Base-by-base conservation (phyloP, 768 basidiomycete species). In the Rhizopogon sp. region DNA sequence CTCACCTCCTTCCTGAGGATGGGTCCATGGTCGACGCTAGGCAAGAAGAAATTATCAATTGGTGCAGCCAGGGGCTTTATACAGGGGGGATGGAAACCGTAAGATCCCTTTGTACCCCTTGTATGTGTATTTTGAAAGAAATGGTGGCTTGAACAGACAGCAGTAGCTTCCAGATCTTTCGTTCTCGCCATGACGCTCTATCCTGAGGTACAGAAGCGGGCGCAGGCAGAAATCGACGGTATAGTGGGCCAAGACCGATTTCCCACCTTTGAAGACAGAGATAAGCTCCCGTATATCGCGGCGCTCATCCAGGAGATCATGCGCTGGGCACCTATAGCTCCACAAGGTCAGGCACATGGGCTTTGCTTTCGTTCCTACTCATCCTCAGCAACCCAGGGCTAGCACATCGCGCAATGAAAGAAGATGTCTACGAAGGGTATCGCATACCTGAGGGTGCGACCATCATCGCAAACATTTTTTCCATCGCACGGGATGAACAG, bases 121-220 rank as follows among this genome's bases (percentile, higher is more conserved):
- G 1, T 6, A 5, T 43, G 29, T 43, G 22, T 22, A 9, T 43
- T 37, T n/a, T 37, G 6, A 39, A 17, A 28, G 3, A 25, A 39
- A 41, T 11, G 3, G 17, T 29, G 17, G 22, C 6, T 31, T 53
- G n/a, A 1, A 1, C 6, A 56, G 40, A 39, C 6, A 1, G 16
- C 28, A n/a, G 8, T 44, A 43, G 28, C 28, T 20, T 6, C 39
- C 6, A 29, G 8, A 29, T 39, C 25, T 7, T 62, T 64, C 41
- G 57, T 57, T 20, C 64, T 69, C 16, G 70, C 65, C 2, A 70
- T 70, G 69, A 58, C 60, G 17, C 61, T 66, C 43, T 58, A 62
- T 44, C 70, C 70, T 2, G 52, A 40, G 1, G 62, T 64, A n/a
- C 58, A 66, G 59, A 57, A 56, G 44, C 68, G 58, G 40, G 68